phyloP scores from a whole-genome alignment of 2,329 filamentous ascomycete genomes.

The Paecilomyces formosus region DNA sequence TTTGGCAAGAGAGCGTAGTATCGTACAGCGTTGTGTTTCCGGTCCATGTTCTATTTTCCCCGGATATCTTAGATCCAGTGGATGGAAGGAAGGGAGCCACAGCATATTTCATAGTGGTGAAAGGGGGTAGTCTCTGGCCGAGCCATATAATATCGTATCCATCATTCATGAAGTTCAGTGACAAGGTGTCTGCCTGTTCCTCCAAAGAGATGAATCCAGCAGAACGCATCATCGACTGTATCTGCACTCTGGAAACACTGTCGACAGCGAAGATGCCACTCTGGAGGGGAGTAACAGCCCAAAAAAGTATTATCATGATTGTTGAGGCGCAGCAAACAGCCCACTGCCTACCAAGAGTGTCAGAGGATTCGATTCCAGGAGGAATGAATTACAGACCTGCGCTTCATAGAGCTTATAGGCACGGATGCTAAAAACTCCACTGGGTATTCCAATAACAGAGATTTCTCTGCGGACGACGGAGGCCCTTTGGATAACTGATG shows the following conservation, averaged over 20 bases:
- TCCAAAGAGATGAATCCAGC: conserved; percentile 17
- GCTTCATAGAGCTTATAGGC: conserved; percentile 32
- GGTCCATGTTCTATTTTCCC: conserved; percentile 5
- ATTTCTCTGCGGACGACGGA: conserved; percentile 40
- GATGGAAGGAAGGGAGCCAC: conserved; percentile 7
- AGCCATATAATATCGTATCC: conserved; percentile 37
- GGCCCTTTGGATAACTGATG: conserved; percentile 45
- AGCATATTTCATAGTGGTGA: conserved; percentile 4
- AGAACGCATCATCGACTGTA: conserved; percentile 10
- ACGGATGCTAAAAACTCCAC: conserved; percentile 41
- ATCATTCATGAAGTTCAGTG: conserved; percentile 34
- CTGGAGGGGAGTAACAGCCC: conserved; percentile 49
- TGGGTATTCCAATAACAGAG: conserved; percentile 49
- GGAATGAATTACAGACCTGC: conserved; percentile 12
- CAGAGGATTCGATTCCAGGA: conserved; percentile 1
- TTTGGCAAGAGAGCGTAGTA: conserved; percentile 14
- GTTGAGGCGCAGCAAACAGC: conserved; percentile 42
- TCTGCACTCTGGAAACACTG: conserved; percentile 15
- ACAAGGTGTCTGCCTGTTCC: conserved; percentile 23
- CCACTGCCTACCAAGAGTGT: conserved; percentile 42
- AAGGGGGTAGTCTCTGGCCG: conserved; percentile 10
- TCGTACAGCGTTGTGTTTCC: conserved; percentile 20
- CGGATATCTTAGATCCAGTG: neutral
- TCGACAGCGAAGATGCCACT: conserved; percentile 46
- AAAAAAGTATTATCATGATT: conserved; percentile 46